Base-by-base conservation (phyloP, 2,329 filamentous ascomycete species). In the Claviceps sp. region DNA sequence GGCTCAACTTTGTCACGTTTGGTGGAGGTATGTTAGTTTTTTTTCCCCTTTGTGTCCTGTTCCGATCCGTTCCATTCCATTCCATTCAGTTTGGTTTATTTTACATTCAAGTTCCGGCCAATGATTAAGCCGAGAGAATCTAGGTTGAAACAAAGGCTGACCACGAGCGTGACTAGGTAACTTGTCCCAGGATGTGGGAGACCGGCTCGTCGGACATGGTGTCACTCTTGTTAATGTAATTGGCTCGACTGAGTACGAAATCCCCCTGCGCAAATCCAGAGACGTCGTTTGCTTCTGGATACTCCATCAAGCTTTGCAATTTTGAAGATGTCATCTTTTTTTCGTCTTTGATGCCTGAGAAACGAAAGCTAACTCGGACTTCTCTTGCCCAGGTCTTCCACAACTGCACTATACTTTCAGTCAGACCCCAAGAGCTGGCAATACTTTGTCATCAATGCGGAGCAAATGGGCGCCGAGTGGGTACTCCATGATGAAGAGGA, bases 381-480 rank as follows among this genome's bases (percentile, higher is more conserved):
- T 20, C 2, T 44, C 11, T 4, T 13, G 11, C 37, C 20, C 20
- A 72, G 69, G 55, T 66, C 62, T 40, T 53, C 59, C 1, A 65
- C 67, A 0, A 68, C 65, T 50, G 63, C 67, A 0, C 44, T 67
- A 4, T 67, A 67, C 50, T 59, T 60, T 20, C 68, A 71, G 38
- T 26, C 53, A 0, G 57, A 70, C 43, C 58, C 52, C 0, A 54
- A 65, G 22, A 55, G 69, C 6, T 74, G 72, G 71, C 65, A 70
- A 54, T 75, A 66, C 46, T 72, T 73, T 52, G 61, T 70, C 54
- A 60, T 70, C 55, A 64, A 72, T 56, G 64, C 65, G 0, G 66
- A 73, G 1, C n/a, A 61, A 0, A 62, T 72, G 46, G 72, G 72
- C 5, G 64, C 63, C 8, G 67, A 72, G 3, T 74, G 72, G 66